Evolutionary conservation across 192 early-diverging fungal genomes (phyloP).

Genomic region (Coemansia pectinata): DNA sequence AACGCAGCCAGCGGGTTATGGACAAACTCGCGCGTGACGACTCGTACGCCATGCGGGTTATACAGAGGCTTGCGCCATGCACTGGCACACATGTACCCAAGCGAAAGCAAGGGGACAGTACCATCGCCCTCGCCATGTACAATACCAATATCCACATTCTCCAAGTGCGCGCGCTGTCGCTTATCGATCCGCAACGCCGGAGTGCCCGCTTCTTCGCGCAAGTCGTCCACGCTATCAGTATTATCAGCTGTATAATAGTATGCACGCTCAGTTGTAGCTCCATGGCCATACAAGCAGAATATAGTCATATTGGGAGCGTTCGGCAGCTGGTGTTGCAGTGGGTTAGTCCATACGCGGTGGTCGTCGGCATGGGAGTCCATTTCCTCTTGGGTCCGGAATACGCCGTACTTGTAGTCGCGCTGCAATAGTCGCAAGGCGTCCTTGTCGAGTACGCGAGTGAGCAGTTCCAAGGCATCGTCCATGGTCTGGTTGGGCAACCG

Average conservation of each 20-base stretch:
- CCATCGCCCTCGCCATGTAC: conserved; percentile 80
- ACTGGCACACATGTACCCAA: conserved; percentile 84
- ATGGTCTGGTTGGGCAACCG: conserved; percentile 44
- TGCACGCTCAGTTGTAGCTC: conserved; percentile 75
- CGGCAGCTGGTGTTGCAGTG: conserved; percentile 71
- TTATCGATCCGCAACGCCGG: conserved; percentile 38
- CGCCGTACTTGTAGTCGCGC: conserved; percentile 67
- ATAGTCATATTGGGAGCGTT: conserved; percentile 75
- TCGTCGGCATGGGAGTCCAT: conserved; percentile 61
- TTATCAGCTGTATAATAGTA: conserved; percentile 71
- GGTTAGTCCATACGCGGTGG: conserved; percentile 76
- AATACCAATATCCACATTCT: conserved; percentile 61
- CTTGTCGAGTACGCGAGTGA: conserved; percentile 56
- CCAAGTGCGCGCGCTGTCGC: conserved; percentile 30
- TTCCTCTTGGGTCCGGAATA: conserved; percentile 60
- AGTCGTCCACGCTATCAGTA: background rate
- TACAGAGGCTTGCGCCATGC: conserved; percentile 82
- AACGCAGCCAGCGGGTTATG: conserved; percentile 59
- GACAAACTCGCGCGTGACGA: conserved; percentile 73
- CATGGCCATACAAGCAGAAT: conserved; percentile 81
- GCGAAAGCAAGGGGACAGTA: conserved; percentile 82
- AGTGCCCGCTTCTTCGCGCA: conserved; percentile 26
- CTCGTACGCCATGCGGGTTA: conserved; percentile 72
- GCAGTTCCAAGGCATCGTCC: conserved; percentile 54
- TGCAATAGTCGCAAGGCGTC: conserved; percentile 57